Conservation (phyloP, 441 rosid genomes). For the Aquilaria agallochum region DNA sequence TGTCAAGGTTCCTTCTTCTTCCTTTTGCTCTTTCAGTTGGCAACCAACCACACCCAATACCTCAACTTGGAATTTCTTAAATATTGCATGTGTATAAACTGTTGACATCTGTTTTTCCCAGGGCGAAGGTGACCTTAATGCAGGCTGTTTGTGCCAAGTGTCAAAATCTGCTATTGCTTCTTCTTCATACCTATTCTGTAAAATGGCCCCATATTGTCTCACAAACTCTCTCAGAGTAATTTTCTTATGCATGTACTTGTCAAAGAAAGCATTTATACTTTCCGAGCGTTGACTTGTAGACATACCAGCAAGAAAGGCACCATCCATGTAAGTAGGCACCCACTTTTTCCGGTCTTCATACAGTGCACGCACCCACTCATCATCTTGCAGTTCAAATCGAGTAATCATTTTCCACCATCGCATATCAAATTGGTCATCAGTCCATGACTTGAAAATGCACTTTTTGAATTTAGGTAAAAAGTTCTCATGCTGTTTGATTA, state of each 20-base stretch:
- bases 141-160: constrained; percentile 59
- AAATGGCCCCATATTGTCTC: constrained; percentile 36
- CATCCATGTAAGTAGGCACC: constrained; percentile 41
- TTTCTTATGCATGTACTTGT: constrained; percentile 63
- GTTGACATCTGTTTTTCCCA: constrained; percentile 61
- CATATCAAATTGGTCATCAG: constrained; percentile 33
- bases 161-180: constrained; percentile 56
- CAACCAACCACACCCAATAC: constrained; percentile 68
- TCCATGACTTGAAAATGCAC: constrained; percentile 45
- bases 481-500: constrained; percentile 30
- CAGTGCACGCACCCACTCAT: constrained; percentile 35
- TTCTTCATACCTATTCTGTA: constrained; percentile 42
- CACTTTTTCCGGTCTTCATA: constrained; percentile 41
- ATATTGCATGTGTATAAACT: constrained; percentile 36
- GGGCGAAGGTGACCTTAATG: constrained; percentile 66
- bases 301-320: constrained; percentile 53
- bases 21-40: constrained; percentile 57
- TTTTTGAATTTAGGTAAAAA: constrained; percentile 33
- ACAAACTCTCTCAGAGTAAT: constrained; percentile 51
- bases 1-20: constrained; percentile 36
- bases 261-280: constrained; percentile 54
- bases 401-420: constrained; percentile 42
- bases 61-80: constrained; percentile 44
- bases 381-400: constrained; percentile 38
- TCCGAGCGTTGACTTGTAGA: constrained; percentile 53